Base-by-base conservation (phyloP, 257 asterid species). In the Gardenia jasminoides region DNA sequence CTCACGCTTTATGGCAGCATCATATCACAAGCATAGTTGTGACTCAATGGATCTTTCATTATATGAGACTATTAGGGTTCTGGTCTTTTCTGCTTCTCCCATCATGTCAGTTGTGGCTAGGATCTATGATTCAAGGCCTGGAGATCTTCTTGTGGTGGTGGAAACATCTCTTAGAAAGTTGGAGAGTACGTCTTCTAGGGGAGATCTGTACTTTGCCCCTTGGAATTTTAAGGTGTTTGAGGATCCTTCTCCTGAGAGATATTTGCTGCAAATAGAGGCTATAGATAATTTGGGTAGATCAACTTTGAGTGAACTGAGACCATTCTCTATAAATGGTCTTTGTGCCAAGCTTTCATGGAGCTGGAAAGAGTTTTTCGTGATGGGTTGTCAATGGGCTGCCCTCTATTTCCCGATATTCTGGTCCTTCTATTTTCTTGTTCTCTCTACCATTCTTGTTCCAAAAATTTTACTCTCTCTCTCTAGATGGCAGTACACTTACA, bases 321-420 rank as follows among this genome's bases (percentile, higher is more conserved):
- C 99, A 52, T 96, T 96, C 52, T 96, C 99, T 2, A 82, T 90
- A 67, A 88, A 54, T 65, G 97, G 96, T 74, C 70, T 80, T 77
- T 92, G 87, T 17, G 89, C 94, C 24, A 83, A 83, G 81, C 82
- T 92, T 77, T 71, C 82, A 2, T 94, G 97, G 96, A 91, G 82
- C 72, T 93, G 91, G 96, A 90, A 80, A 85, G 99, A 92, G 81
- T 89, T 92, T 85, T 47, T 93, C 9, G 96, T 96, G 75, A 92
- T 96, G 99, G 98, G 98, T 71, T 96, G 96, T 84, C 98, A 96
- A 58, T 96, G 95, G 98, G 94, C 85, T 72, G 89, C 88, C 36
- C 87, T 96, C 64, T 93, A 93, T 85, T 84, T 85, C 82, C 97
- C 96, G 9, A 82, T 91, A 74, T 78, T 96, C 48, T 96, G 89